Evolutionary conservation across 2,329 filamentous ascomycete genomes (phyloP).

Genomic region (Chrysoporthe austroafricana): DNA sequence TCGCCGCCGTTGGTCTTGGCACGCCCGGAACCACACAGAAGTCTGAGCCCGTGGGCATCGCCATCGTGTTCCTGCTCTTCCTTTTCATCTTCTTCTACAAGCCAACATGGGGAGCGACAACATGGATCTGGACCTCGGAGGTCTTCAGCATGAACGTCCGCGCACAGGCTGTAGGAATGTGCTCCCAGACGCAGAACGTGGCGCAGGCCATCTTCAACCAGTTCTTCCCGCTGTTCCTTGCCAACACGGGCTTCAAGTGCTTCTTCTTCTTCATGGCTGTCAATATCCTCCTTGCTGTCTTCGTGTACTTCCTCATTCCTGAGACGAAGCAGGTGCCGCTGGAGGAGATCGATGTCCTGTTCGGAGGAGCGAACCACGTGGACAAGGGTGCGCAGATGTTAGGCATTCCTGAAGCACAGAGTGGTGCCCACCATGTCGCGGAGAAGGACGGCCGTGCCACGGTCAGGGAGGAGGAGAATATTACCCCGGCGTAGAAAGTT

Average conservation of each 20-base stretch:
- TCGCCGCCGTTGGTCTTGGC: slow-evolving; percentile 45
- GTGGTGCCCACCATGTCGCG: slow-evolving; percentile 28
- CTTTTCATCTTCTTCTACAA: slow-evolving; percentile 68
- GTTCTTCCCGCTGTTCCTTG: slow-evolving; percentile 68
- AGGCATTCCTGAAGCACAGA: slow-evolving; percentile 30
- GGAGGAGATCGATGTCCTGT: slow-evolving; percentile 60
- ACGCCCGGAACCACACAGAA: slow-evolving; percentile 60
- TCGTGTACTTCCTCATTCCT: slow-evolving; percentile 51
- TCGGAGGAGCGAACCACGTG: slow-evolving; percentile 60
- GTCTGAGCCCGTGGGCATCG: slow-evolving; percentile 60
- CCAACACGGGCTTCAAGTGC: slow-evolving; percentile 51
- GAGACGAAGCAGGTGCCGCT: slow-evolving; percentile 53
- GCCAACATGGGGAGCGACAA: slow-evolving; percentile 67
- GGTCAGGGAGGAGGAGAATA: slow-evolving; percentile 26
- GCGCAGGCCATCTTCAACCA: slow-evolving; percentile 65
- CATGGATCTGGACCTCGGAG: slow-evolving; percentile 71
- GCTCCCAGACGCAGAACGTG: slow-evolving; percentile 60
- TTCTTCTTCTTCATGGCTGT: slow-evolving; percentile 47
- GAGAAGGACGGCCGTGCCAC: slow-evolving; percentile 29
- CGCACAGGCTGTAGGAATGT: slow-evolving; percentile 71
- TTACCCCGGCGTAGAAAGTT: background rate
- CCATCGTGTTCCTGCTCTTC: slow-evolving; percentile 67
- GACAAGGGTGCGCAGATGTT: slow-evolving; percentile 56
- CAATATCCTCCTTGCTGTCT: slow-evolving; percentile 48
- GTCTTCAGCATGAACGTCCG: slow-evolving; percentile 73